Evolutionary conservation across 768 basidiomycete species (phyloP), one percentile per base, ranked within the genome.

Genomic region (Panus rudis): DNA sequence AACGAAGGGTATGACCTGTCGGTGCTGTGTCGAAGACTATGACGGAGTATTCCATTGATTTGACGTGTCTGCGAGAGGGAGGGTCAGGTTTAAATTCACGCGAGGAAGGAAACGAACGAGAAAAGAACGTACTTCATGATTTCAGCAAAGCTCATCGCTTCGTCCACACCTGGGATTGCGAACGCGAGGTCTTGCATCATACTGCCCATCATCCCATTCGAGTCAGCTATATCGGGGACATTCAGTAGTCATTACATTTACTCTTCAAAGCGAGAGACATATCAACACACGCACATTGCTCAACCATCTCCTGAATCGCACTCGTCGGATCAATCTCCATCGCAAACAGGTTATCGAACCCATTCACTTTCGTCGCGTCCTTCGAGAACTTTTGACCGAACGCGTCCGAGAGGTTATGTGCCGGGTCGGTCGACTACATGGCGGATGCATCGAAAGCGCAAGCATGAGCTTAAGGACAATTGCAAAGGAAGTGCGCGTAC

Each of bases 161-260:
- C 96, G 57, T 99, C 96, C 11, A 99, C 94, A 67, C 96, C 96
- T 0, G 96, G 96, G 45, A 99, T 98, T 2, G 96, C 92, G 58
- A 99, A 99, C 0, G 96, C 96, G 33, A 99, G 76, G 67, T 99
- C 96, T 63, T 99, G 96, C 91, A 99, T 96, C 92, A 99, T 98
- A 49, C 85, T 81, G 35, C 92, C 92, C 94, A 98, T 98, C 72
- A 94, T 92, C 10, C 86, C 84, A 57, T 86, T 88, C 52, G 81
- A 78, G 61, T 90, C 88, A 46, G 88, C 87, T 91, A 56, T 5
- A 23, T n/a, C n/a, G n/a, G n/a, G n/a, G 17, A 21, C 3, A n/a
- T 20, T 25, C 10, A 13, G 34, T 34, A 17, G 12, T 20, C 16
- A 33, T 4, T 25, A 35, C 25, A 6, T 27, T 10, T n/a, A 31